phyloP scores from a whole-genome alignment of 495 filamentous ascomycete genomes.

The Amniculicola lignicola region DNA sequence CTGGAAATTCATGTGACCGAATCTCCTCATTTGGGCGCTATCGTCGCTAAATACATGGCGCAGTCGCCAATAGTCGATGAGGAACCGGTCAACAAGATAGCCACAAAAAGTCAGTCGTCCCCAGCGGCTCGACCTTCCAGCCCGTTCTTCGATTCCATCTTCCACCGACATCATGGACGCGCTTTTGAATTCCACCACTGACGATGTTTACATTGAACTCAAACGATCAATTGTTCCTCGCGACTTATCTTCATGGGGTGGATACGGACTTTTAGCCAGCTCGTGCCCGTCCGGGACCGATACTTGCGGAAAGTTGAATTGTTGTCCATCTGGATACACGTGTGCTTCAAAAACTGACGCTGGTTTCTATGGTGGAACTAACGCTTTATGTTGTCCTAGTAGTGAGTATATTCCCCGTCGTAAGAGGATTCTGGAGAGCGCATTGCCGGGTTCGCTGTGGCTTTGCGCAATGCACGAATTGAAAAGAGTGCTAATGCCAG shows the following conservation, averaged over 20 bases:
- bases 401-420: not conserved
- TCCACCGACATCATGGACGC: not conserved
- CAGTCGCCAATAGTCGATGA: not conserved
- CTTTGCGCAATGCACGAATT: conserved; percentile 1
- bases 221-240: conserved; percentile 4
- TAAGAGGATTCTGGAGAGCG: too few relatives aligned
- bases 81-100: conserved; percentile 1
- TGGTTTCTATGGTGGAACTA: too few relatives aligned
- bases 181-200: not conserved
- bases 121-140: not conserved
- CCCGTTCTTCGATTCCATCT: not conserved
- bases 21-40: conserved; percentile 1
- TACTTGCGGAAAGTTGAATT: not conserved
- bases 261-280: conserved; percentile 1
- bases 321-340: conserved; percentile 1
- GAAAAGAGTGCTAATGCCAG: not conserved
- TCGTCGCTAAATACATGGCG: conserved; percentile 3
- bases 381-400: not conserved
- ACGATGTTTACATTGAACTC: conserved; percentile 2
- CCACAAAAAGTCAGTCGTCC: conserved; percentile 1
- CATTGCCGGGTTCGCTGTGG: not conserved
- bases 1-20: conserved; percentile 5
- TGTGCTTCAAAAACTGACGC: not conserved
- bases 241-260: conserved; percentile 5
- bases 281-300: not conserved